Evolutionary conservation across 2,329 filamentous ascomycete species (phyloP).

Genomic region (Xylariaceae sp.): DNA sequence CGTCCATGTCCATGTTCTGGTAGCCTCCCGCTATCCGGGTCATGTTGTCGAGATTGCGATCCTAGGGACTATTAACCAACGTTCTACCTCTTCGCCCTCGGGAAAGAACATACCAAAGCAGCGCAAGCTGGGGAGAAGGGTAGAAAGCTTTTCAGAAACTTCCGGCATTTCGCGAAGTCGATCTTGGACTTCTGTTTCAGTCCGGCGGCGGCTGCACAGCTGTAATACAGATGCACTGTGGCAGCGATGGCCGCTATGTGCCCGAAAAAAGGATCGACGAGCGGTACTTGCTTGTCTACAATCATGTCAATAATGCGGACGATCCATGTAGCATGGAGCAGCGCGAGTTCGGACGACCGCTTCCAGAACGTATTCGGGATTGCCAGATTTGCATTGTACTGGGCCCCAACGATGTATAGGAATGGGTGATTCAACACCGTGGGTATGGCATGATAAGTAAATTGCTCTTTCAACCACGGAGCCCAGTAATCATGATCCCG

Average conservation of each 20-base stretch:
- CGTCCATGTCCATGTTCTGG: conserved; percentile 21
- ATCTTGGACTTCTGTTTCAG: conserved; percentile 21
- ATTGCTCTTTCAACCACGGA: conserved; percentile 20
- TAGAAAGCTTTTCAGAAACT: conserved; percentile 18
- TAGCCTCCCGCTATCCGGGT: conserved; percentile 18
- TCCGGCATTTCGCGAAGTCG: conserved; percentile 21
- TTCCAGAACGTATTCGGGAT: conserved; percentile 23
- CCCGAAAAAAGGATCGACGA: conserved; percentile 20
- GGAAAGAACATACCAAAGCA: conserved; percentile 15
- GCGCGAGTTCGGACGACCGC: conserved; percentile 18
- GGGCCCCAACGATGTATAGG: conserved; percentile 20
- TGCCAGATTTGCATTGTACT: conserved; percentile 19
- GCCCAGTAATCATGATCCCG: conserved; percentile 20
- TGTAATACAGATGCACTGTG: conserved; percentile 22
- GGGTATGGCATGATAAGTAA: conserved; percentile 21
- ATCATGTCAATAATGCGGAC: conserved; percentile 23
- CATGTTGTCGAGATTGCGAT: conserved; percentile 20
- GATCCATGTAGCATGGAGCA: conserved; percentile 23
- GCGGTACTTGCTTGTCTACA: conserved; percentile 20
- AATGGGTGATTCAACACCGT: conserved; percentile 22
- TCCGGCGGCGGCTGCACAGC: conserved; percentile 18
- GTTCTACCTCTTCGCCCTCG: not conserved
- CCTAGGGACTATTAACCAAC: conserved; percentile 10
- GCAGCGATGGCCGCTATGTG: conserved; percentile 21
- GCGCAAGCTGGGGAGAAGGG: conserved; percentile 20